Evolutionary conservation across 768 basidiomycete genomes (phyloP).

Genomic region (Mycena alexandri): DNA sequence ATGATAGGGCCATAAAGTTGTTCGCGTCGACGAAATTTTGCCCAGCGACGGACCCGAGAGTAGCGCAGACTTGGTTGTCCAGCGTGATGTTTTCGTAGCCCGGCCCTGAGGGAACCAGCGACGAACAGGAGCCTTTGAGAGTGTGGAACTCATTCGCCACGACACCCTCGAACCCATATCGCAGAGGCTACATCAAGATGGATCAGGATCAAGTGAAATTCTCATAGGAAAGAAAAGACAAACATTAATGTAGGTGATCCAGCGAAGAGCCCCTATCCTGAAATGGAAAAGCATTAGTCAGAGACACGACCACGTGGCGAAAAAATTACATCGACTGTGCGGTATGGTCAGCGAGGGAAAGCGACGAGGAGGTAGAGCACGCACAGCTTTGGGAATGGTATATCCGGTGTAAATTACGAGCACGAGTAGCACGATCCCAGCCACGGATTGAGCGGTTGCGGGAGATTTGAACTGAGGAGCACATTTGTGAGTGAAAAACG

Average conservation of each 20-base stretch:
- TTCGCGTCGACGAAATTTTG: slow-evolving; percentile 72
- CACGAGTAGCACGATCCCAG: slow-evolving; percentile 55
- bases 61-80: slow-evolving; percentile 82
- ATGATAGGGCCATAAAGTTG: slow-evolving; percentile 62
- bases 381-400: slow-evolving; percentile 57
- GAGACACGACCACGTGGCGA: slow-evolving; percentile 6
- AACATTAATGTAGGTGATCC: slow-evolving; percentile 67
- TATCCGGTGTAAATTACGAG: slow-evolving; percentile 69
- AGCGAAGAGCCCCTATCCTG: slow-evolving; percentile 66
- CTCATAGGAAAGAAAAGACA: slow-evolving; percentile 28
- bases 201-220: slow-evolving; percentile 28
- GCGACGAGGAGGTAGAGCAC: not conserved
- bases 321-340: slow-evolving; percentile 34
- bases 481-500: no score
- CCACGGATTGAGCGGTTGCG: slow-evolving; percentile 62
- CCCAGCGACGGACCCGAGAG: slow-evolving; percentile 74
- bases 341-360: slow-evolving; percentile 4
- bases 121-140: slow-evolving; percentile 69
- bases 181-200: slow-evolving; percentile 64
- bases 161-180: slow-evolving; percentile 80
- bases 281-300: slow-evolving; percentile 36
- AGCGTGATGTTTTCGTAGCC: slow-evolving; percentile 69
- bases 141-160: slow-evolving; percentile 88
- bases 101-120: slow-evolving; percentile 71
- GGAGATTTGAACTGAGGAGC: slow-evolving; percentile 55